Evolutionary conservation across 345 rosid species (phyloP).

Genomic region (Eucalyptus cloeziana): DNA sequence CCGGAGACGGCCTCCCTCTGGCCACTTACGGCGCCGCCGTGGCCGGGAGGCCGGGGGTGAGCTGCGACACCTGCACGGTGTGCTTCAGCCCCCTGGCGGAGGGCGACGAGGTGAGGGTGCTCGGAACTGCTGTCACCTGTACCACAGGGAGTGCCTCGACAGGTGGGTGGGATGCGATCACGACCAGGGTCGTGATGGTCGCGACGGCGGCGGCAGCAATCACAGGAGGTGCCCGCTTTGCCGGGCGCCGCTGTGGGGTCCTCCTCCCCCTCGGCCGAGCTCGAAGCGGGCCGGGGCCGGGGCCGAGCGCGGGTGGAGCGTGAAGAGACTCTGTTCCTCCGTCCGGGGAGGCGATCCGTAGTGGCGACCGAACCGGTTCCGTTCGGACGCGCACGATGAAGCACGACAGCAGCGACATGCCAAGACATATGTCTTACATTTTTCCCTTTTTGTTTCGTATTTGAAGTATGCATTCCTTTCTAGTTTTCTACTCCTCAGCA

Average conservation of each 20-base stretch:
- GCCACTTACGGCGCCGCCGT: slow-evolving; percentile 38
- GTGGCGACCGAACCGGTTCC: neutral
- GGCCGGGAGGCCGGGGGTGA: slow-evolving; percentile 8
- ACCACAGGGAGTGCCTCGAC: slow-evolving; percentile 70
- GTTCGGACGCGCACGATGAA: neutral
- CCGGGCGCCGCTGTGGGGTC: slow-evolving; percentile 54
- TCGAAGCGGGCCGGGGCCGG: slow-evolving; percentile 7
- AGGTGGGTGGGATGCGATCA: slow-evolving; percentile 38
- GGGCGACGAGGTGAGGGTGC: slow-evolving; percentile 56
- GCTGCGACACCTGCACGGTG: slow-evolving; percentile 64
- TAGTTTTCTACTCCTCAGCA: neutral
- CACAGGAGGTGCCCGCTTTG: slow-evolving; percentile 71
- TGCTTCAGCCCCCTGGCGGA: slow-evolving; percentile 37
- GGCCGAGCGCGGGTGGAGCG: slow-evolving; percentile 68
- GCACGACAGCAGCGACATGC: neutral
- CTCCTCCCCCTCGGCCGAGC: slow-evolving; percentile 6
- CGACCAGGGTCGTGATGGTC: slow-evolving; percentile 13
- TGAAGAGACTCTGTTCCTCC: slow-evolving; percentile 62
- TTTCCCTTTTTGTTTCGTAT: neutral
- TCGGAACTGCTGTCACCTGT: slow-evolving; percentile 78
- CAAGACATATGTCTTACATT: neutral
- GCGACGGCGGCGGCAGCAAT: slow-evolving; percentile 7
- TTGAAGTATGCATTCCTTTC: neutral
- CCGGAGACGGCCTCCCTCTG: slow-evolving; percentile 31
- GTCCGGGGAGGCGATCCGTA: slow-evolving; percentile 33